phyloP scores from a whole-genome alignment of 768 basidiomycete species.

The Thelephora aurantiotincta region DNA sequence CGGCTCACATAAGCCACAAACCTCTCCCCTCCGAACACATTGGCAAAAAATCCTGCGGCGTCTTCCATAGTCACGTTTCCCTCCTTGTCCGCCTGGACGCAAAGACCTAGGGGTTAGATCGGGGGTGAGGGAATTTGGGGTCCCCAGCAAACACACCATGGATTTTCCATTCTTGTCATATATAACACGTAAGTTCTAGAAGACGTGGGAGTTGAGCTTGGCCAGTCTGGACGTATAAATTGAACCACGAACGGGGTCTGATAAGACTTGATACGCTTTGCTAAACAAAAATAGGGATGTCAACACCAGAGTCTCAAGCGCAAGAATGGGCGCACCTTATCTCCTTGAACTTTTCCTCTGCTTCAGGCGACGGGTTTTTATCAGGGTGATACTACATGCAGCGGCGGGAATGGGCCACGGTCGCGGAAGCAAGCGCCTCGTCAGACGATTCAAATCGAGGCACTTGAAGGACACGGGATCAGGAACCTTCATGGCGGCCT shows the following conservation, averaged over 20 bases:
- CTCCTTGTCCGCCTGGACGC: slow-evolving; percentile 55
- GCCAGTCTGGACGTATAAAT: not conserved
- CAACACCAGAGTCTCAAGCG: not conserved
- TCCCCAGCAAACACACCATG: slow-evolving; percentile 37
- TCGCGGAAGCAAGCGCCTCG: not conserved
- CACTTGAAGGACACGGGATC: not conserved
- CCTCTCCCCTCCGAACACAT: slow-evolving; percentile 90
- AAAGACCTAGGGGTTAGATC: not conserved
- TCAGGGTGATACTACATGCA: slow-evolving; percentile 75
- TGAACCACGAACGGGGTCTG: slow-evolving; percentile 45
- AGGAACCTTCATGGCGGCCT: slow-evolving; percentile 81
- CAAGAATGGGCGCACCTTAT: slow-evolving; percentile 47
- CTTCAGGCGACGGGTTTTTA: slow-evolving; percentile 87
- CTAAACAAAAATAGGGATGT: slow-evolving; percentile 22
- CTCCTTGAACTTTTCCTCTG: slow-evolving; percentile 93
- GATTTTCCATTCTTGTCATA: slow-evolving; percentile 95
- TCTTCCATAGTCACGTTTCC: slow-evolving; percentile 76
- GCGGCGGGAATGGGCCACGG: not conserved
- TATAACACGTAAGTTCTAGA: slow-evolving; percentile 66
- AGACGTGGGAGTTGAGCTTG: not conserved
- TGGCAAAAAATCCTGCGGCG: slow-evolving; percentile 88
- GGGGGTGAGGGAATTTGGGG: not conserved
- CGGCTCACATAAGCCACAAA: slow-evolving; percentile 75
- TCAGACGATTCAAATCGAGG: not conserved
- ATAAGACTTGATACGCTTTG: slow-evolving; percentile 91